Conservation (phyloP, 2,329 filamentous ascomycete genomes). For the Pestalotiopsis sp. region DNA sequence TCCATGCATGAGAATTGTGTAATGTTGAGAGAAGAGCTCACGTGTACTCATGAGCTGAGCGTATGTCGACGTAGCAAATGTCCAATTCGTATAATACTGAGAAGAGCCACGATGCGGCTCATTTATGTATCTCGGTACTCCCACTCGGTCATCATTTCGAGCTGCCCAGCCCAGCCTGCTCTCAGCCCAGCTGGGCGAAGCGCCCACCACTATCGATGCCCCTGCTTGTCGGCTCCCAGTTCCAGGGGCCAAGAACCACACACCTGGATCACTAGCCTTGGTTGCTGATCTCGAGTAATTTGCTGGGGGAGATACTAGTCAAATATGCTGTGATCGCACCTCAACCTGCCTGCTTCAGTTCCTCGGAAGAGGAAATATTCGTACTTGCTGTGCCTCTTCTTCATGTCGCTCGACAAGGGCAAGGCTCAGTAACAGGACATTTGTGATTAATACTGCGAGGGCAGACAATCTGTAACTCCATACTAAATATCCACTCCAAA, state of each 20-base stretch:
- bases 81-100: not conserved
- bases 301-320: not conserved
- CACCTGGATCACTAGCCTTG: not conserved
- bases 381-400: not conserved
- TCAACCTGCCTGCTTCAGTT: not conserved
- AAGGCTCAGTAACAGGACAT: not conserved
- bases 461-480: not conserved
- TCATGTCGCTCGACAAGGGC: not conserved
- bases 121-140: not conserved
- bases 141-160: not conserved
- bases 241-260: not conserved
- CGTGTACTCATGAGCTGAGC: not conserved
- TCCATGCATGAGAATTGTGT: not conserved
- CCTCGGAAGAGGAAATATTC: not conserved
- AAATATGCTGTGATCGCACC: not conserved
- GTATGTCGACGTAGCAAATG: not conserved
- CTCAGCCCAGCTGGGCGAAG: not conserved
- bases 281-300: not conserved
- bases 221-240: not conserved
- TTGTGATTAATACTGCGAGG: not conserved
- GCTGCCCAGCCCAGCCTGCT: not conserved
- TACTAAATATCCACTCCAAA: not conserved
- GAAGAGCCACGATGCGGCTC: not conserved
- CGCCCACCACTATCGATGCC: not conserved
- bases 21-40: not conserved